Conservation (phyloP, 2,329 filamentous ascomycete genomes). For the Calonectria hawksworthii region DNA sequence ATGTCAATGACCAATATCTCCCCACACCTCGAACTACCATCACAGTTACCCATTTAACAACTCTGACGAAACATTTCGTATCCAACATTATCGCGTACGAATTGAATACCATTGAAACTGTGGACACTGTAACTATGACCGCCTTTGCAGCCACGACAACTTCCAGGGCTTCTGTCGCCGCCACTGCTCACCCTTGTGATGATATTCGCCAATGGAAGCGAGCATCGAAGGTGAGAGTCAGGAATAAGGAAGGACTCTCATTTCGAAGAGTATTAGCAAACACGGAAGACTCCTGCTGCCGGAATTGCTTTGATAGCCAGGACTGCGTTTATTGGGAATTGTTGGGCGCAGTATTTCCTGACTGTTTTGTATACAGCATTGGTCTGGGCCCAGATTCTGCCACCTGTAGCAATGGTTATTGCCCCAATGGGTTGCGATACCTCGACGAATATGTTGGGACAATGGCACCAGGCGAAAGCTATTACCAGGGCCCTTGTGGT, state of each 20-base stretch:
- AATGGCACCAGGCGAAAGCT: background rate
- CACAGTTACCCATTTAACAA: background rate
- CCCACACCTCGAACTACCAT: background rate
- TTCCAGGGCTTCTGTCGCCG: background rate
- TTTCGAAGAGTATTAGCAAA: background rate
- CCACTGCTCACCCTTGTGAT: background rate
- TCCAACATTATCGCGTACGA: background rate
- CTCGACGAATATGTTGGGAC: background rate
- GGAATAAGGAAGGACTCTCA: background rate
- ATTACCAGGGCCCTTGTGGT: background rate
- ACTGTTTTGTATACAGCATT: background rate
- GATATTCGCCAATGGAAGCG: background rate
- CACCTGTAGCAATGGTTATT: background rate
- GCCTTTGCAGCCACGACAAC: background rate
- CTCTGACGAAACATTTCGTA: background rate
- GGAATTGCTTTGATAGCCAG: background rate
- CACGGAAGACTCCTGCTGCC: background rate
- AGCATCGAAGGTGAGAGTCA: background rate
- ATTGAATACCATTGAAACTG: background rate
- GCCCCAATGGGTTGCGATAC: background rate
- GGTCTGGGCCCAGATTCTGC: background rate
- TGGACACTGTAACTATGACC: background rate
- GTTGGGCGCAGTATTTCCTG: background rate
- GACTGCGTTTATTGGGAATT: background rate
- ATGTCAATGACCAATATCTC: background rate